Evolutionary conservation across 257 asterid genomes (phyloP).

Genomic region (Solanum appendiculatum): DNA sequence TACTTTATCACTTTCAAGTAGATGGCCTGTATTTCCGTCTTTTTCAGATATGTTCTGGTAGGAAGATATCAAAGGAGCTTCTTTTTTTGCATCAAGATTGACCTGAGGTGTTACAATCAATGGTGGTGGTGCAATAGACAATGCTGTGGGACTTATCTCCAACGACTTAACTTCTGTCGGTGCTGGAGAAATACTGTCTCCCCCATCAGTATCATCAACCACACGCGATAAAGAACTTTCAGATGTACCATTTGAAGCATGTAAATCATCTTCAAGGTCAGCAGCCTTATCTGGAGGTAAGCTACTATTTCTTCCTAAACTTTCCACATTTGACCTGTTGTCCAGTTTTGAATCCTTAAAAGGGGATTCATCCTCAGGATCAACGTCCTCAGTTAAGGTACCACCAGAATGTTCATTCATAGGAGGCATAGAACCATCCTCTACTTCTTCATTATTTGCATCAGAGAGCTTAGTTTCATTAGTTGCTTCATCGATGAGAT

Average conservation of each 20-base stretch:
- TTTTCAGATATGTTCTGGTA: conserved; percentile 4
- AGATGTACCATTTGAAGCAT: conserved; percentile 12
- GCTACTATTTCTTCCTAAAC: conserved; percentile 16
- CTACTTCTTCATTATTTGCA: conserved; percentile 10
- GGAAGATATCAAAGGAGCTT: conserved; percentile 6
- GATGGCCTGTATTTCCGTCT: conserved; percentile 7
- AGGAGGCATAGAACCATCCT: conserved; percentile 9
- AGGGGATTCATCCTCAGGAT: conserved; percentile 54
- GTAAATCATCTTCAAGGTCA: conserved; percentile 5
- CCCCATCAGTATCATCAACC: conserved; percentile 2
- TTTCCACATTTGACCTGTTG: conserved; percentile 14
- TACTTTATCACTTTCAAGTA: conserved; percentile 4
- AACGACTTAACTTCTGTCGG: neutral
- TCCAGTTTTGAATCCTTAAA: conserved; percentile 27
- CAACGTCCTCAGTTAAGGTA: conserved; percentile 21
- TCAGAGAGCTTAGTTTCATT: conserved; percentile 11
- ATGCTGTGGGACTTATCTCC: neutral
- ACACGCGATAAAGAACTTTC: conserved; percentile 1
- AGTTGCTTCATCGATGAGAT: conserved; percentile 5
- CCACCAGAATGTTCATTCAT: conserved; percentile 3
- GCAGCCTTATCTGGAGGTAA: conserved; percentile 8
- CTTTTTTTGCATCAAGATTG: conserved; percentile 4
- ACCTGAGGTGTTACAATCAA: conserved; percentile 1
- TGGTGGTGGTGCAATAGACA: conserved; percentile 14
- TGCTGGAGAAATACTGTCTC: conserved; percentile 6